Evolutionary conservation across 2,329 filamentous ascomycete genomes (phyloP).

Genomic region (Calonectria honghensis): DNA sequence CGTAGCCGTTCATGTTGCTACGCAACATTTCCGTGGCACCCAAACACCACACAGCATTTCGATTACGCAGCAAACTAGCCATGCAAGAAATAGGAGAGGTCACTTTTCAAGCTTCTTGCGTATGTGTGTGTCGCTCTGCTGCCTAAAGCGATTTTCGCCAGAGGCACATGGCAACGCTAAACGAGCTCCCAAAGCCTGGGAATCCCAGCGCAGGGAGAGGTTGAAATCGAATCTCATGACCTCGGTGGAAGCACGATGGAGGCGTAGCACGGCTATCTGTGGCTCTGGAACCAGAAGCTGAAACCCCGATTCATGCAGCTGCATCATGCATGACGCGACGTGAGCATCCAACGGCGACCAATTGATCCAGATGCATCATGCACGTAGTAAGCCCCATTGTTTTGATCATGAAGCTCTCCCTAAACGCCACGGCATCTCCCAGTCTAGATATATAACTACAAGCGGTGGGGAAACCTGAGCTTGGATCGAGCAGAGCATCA

Average conservation of each 20-base stretch:
- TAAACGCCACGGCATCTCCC: neutral
- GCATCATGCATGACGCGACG: constrained; percentile 26
- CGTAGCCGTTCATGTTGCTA: constrained; percentile 3
- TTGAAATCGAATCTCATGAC: constrained; percentile 21
- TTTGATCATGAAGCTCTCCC: constrained; percentile 23
- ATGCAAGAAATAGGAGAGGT: constrained; percentile 4
- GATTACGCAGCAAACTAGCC: neutral
- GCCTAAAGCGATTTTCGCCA: neutral
- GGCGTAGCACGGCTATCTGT: constrained; percentile 25
- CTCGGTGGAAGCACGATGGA: constrained; percentile 12
- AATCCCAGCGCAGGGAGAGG: constrained; percentile 16
- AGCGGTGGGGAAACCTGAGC: neutral
- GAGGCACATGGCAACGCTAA: neutral
- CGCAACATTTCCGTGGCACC: neutral
- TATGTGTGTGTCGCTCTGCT: constrained; percentile 6
- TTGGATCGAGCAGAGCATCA: constrained; percentile 6
- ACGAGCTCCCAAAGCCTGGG: constrained; percentile 7
- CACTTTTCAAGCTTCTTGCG: neutral
- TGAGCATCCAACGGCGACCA: constrained; percentile 3
- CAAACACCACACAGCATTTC: constrained; percentile 12
- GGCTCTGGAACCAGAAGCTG: constrained; percentile 12
- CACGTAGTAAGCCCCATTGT: constrained; percentile 24
- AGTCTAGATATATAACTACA: neutral
- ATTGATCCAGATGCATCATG: constrained; percentile 31
- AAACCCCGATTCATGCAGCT: constrained; percentile 22